Evolutionary conservation across 1,284 basidiomycete species (phyloP), one percentile per base, ranked within the genome.

Genomic region (Fistulinella cinereoalba): DNA sequence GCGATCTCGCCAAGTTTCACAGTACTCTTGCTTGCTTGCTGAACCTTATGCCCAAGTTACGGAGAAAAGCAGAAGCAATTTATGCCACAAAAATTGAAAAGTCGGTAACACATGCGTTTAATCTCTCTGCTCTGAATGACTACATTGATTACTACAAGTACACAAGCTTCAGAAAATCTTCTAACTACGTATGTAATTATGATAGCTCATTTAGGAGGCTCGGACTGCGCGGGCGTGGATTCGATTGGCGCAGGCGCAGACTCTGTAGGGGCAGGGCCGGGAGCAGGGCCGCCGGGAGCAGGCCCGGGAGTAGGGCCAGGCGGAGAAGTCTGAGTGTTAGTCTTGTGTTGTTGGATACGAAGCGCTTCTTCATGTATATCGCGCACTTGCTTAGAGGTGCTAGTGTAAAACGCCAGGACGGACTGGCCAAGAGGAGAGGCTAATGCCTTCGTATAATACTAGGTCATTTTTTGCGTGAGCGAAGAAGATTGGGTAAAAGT

Each of bases 341-440:
- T 2, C 60, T 85, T 84, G 56, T 88, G 79, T 47, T 74, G 75
- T 23, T 80, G 77, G 58, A 93, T 88, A 36, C 92, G 81, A 47
- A 76, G 73, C 2, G 92, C 92, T 67, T 95, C 92, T 59, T 92
- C 90, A 61, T 93, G 92, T 44, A 94, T 91, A 60, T 94, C 91
- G 29, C 75, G 64, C 15, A 89, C 81, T 61, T 92, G 85, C 68
- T 93, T 94, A 24, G 82, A 76, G 1, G 90, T 90, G 19, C 69
- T 71, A 9, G 88, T 91, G 71, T 94, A 94, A 67, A 92, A 93
- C 0, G 68, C 60, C 31, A 73, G 68, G 33, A 92, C 86, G 64
- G 80, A 85, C 71, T 85, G 77, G n/a, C 92, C 93, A 23, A 85
- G 68, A 1, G 87, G 80, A 19, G 88, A 91, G 23, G 74, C 39